phyloP scores from a whole-genome alignment of 2,329 filamentous ascomycete species.

The Neonectria punicea region DNA sequence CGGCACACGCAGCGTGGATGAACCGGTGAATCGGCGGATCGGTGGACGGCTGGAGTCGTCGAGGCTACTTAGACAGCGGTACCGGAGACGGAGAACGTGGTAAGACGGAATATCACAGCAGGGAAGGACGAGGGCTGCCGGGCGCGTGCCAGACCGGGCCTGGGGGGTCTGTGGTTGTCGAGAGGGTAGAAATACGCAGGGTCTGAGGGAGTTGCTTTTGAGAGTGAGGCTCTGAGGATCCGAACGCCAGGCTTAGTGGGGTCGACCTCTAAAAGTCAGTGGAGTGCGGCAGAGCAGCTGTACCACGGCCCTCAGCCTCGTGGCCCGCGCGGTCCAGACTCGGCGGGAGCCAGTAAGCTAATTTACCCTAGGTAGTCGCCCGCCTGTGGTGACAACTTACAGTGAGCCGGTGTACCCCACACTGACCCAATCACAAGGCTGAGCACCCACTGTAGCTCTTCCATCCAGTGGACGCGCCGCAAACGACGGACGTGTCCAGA shows the following conservation, averaged over 20 bases:
- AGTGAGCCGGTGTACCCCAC: slow-evolving; percentile 20
- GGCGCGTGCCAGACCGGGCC: slow-evolving; percentile 10
- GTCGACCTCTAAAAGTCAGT: slow-evolving; percentile 34
- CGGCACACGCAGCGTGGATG: neutral
- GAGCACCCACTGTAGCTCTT: slow-evolving; percentile 26
- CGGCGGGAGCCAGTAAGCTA: neutral
- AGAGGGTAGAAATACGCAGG: neutral
- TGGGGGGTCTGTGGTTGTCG: slow-evolving; percentile 7
- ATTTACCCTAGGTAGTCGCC: too few species aligned
- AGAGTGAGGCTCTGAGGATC: slow-evolving; percentile 8
- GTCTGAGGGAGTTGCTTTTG: slow-evolving; percentile 20
- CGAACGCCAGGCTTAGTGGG: slow-evolving; percentile 33
- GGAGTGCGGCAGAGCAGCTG: slow-evolving; percentile 11
- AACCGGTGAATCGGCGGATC: neutral
- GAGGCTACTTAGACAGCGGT: neutral
- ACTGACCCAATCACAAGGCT: slow-evolving; percentile 40
- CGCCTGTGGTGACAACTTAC: neutral
- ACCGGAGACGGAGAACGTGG: neutral
- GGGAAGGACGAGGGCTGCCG: neutral
- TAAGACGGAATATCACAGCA: neutral
- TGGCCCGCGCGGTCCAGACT: slow-evolving; percentile 24
- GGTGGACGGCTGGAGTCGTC: neutral
- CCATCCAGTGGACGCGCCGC: slow-evolving; percentile 5
- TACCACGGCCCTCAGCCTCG: slow-evolving; percentile 30
- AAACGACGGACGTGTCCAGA: slow-evolving; percentile 32